Base-by-base conservation (phyloP, 805 yeast species). In the Kluyveromyces starmeri region DNA sequence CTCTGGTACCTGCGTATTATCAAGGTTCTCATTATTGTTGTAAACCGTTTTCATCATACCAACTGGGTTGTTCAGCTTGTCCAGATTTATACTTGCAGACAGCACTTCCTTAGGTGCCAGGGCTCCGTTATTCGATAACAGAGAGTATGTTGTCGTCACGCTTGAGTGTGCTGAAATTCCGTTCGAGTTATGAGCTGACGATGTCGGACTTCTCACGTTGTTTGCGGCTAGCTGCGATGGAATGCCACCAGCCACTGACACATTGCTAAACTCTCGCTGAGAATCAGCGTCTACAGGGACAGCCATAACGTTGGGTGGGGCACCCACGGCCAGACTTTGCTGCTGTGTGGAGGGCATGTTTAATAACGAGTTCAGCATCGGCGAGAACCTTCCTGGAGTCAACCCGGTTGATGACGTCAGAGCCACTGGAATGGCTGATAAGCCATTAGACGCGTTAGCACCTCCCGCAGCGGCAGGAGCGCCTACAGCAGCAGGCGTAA, bases 401-500 rank as follows among this genome's bases (percentile, higher is more conserved):
- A 22, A 15, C 4, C 32, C 14, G 10, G 30, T 16, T 15, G 25
- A 9, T 17, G 34, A 20, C 10, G 35, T 18, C 20, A 33, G 15
- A 15, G 38, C 31, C 21, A 27, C 24, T 22, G 40, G 13, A 27
- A 31, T 17, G 27, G 36, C 33, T 15, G 29, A 13, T n/a, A 21
- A 13, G 20, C 15, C 27, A 14, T 28, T 27, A 9, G 34, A 21
- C 20, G 26, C 26, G 26, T 29, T 29, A 20, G 17, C 37, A 12
- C 20, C 31, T 18, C 17, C 25, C 10, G 27, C 19, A n/a, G 13
- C 16, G 19, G 9, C 12, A 6, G n/a, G 9, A 15, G 30, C 32
- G 12, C 39, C n/a, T 64, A 68, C 20, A 8, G 47, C 41, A 2
- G 77, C 83, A 0, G 88, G 88, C 0, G 88, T 78, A 18, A 79